phyloP scores from a whole-genome alignment of 257 asterid genomes.

The Scutellaria minor region DNA sequence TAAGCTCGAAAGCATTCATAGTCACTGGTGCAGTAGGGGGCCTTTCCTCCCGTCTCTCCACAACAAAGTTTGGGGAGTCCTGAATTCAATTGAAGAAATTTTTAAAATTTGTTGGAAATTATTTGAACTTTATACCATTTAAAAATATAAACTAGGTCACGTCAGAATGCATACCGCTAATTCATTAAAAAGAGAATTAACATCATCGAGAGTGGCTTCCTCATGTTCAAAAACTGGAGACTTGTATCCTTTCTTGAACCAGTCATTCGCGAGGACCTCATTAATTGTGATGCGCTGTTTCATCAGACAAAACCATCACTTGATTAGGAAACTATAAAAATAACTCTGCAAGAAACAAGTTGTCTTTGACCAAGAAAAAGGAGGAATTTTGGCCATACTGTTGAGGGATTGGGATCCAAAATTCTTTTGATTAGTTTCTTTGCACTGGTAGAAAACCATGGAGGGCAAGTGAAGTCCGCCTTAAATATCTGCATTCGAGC shows the following conservation, averaged over 20 bases:
- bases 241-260: slow-evolving; percentile 96
- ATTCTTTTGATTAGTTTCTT: slow-evolving; percentile 87
- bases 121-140: neutral
- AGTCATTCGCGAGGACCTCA: slow-evolving; percentile 81
- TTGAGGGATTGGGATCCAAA: slow-evolving; percentile 87
- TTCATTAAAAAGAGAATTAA: slow-evolving; percentile 75
- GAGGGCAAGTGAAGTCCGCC: slow-evolving; percentile 87
- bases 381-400: slow-evolving; percentile 48
- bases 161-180: slow-evolving; percentile 50
- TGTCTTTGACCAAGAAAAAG: neutral
- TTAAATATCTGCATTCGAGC: slow-evolving; percentile 72
- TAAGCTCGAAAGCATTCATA: slow-evolving; percentile 97
- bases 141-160: neutral
- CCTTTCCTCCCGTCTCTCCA: slow-evolving; percentile 78
- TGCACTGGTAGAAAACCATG: slow-evolving; percentile 90
- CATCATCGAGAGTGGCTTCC: slow-evolving; percentile 84
- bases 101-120: too few species aligned
- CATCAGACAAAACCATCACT: slow-evolving; percentile 20
- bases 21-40: slow-evolving; percentile 64
- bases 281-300: slow-evolving; percentile 80
- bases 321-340: neutral
- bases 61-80: slow-evolving; percentile 81
- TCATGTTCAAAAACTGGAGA: slow-evolving; percentile 77
- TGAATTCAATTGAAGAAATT: slow-evolving; percentile 19
- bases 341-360: neutral